phyloP scores from a whole-genome alignment of 2,329 filamentous ascomycete species.

The Aspergillus ochraceoroseus region DNA sequence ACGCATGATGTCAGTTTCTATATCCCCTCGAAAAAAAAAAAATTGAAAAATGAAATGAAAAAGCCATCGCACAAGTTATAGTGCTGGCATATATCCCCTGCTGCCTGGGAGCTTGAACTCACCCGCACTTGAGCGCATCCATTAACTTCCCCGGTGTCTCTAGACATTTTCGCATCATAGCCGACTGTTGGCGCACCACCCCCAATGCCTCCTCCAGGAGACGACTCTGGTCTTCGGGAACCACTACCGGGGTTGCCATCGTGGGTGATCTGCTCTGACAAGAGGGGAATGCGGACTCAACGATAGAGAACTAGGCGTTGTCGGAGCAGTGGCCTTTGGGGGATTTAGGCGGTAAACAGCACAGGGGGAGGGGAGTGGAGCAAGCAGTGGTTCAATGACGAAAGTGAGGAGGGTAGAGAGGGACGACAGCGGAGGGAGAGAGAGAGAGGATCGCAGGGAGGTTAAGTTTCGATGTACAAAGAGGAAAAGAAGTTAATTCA shows the following conservation, averaged over 20 bases:
- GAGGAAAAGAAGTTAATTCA: no score
- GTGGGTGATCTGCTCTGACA: constrained; percentile 29
- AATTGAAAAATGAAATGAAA: background rate
- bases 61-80: background rate
- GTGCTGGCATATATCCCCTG: constrained; percentile 13
- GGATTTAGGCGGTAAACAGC: constrained; percentile 27
- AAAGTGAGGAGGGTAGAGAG: constrained; percentile 19
- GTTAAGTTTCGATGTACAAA: no score
- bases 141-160: constrained; percentile 98
- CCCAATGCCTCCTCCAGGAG: constrained; percentile 95
- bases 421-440: no score
- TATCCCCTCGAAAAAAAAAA: no score
- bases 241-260: constrained; percentile 54
- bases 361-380: constrained; percentile 14
- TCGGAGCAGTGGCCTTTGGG: constrained; percentile 8
- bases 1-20: background rate
- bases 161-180: constrained; percentile 94
- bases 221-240: constrained; percentile 75
- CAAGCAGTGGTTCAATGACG: constrained; percentile 16
- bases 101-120: constrained; percentile 43
- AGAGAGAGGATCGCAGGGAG: constrained; percentile 14
- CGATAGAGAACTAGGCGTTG: constrained; percentile 3
- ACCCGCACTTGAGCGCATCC: constrained; percentile 99
- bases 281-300: constrained; percentile 17
- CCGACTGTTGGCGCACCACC: constrained; percentile 94